Base-by-base conservation (phyloP, 371 early-diverging fungal species). In the Zopfochytrium polystomum region DNA sequence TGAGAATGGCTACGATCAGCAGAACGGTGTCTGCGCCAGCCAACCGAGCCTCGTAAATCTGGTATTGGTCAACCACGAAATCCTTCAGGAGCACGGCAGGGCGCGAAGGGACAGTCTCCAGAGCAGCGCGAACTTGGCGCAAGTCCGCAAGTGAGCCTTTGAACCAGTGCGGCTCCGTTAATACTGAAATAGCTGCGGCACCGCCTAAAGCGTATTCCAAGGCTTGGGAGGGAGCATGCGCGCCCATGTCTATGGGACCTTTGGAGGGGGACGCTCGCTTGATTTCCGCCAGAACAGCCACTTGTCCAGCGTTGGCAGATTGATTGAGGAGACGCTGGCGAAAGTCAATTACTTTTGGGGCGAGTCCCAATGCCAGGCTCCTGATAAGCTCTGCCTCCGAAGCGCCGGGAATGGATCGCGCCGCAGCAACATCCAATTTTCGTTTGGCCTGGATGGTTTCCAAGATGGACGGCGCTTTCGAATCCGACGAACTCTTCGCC, bases 111-210 rank as follows among this genome's bases (percentile, higher is more conserved):
- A 68, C 7, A 22, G 82, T 45, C 23, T 70, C 64, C 1, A 97
- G 52, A 2, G 87, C 88, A 32, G 72, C 75, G 15, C 95, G 86
- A 18, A 88, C 93, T 43, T 86, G 84, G 29, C 86, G 86, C 86
- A 98, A 80, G 62, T 98, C 96, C 55, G 88, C 85, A 30, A 96
- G 66, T 15, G 83, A 76, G 33, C 98, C 98, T 72, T 92, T 91
- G 83, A 98, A 98, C 96, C 96, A 98, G 48, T 83, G 91, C 35
- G 95, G 93, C 76, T 98, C 98, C 0, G 98, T 98, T 74, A 98
- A 74, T 5, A 98, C 96, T 27, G 93, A 93, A 61, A 98, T 94
- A 2, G 86, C 93, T 18, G 90, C 80, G 0, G 96, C 96, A 27
- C 95, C 94, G 0, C 89, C 92, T 11, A 78, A 73, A 0, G 95